A percentile compares a stretch with the other conserved stretches of the same genome.
Conservation (phyloP, 176 grass and related monocot genomes). For the Elymus sibiricus region DNA sequence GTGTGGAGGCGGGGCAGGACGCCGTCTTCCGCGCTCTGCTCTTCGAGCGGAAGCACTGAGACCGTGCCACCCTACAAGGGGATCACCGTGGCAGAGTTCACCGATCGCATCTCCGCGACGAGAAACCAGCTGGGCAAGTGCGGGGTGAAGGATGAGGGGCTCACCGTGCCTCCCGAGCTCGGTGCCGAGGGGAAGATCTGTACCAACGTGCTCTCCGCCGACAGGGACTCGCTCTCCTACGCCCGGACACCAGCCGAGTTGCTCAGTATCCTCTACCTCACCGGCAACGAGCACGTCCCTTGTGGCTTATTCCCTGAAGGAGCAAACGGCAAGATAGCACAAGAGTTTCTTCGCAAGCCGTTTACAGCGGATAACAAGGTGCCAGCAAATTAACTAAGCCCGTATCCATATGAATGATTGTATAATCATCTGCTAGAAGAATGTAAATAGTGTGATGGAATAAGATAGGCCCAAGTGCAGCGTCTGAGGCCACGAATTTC, state of each 20-base stretch:
- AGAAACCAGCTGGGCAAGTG: slow-evolving; percentile 54
- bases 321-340: slow-evolving; percentile 52
- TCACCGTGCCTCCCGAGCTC: slow-evolving; percentile 39
- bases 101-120: slow-evolving; percentile 44
- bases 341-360: slow-evolving; percentile 14
- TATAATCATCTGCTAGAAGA: neutral
- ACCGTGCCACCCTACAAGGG: slow-evolving; percentile 39
- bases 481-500: too few relatives aligned
- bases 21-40: slow-evolving; percentile 46
- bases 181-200: slow-evolving; percentile 50
- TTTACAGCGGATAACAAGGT: neutral
- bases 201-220: slow-evolving; percentile 65
- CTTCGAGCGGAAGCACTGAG: slow-evolving; percentile 43
- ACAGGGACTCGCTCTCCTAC: slow-evolving; percentile 63
- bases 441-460: neutral
- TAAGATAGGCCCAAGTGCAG: too few relatives aligned
- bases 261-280: slow-evolving; percentile 59
- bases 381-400: neutral
- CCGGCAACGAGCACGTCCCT: slow-evolving; percentile 42
- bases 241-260: slow-evolving; percentile 48
- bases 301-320: slow-evolving; percentile 59
- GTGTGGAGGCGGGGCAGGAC: slow-evolving; percentile 62
- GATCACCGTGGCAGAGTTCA: slow-evolving; percentile 73
- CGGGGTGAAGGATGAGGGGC: slow-evolving; percentile 72
- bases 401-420: neutral